These are phyloP conservation scores for Paracamarosporium sp. DNA, from an alignment of 2,329 filamentous ascomycete genomes.

Conservation along the genomic window DNA sequence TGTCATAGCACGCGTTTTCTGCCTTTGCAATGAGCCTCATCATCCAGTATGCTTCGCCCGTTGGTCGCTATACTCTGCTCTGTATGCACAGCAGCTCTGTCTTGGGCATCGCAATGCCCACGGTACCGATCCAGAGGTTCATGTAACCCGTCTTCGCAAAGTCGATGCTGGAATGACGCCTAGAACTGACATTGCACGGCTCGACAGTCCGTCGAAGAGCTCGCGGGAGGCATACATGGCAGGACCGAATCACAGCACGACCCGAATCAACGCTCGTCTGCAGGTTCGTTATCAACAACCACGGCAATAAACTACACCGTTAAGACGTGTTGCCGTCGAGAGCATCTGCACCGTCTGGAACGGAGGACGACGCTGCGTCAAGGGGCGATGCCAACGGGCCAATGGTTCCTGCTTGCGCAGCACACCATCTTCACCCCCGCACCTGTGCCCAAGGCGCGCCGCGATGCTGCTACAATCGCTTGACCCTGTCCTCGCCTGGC, in stretches of 20 bases:
- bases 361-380: constrained; percentile 6
- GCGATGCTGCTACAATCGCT: constrained; percentile 6
- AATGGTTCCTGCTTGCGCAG: not conserved
- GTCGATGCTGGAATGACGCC: not conserved
- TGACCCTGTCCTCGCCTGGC: constrained; percentile 1
- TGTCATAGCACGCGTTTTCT: not conserved
- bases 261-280: not conserved
- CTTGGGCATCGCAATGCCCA: not conserved
- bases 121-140: not conserved
- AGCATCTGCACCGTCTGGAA: not conserved
- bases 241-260: not conserved
- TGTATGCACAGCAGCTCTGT: not conserved
- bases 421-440: constrained; percentile 8
- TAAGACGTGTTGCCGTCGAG: not conserved
- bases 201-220: not conserved
- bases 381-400: not conserved
- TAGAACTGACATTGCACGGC: not conserved
- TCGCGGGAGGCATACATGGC: not conserved
- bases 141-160: not conserved
- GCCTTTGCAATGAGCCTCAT: not conserved
- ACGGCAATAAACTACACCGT: not conserved
- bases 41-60: not conserved
- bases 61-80: not conserved
- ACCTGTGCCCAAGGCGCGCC: not conserved
- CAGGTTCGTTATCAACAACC: not conserved